Conservation (phyloP, 78 protist genomes). For the Dictyostelium intermedium region DNA sequence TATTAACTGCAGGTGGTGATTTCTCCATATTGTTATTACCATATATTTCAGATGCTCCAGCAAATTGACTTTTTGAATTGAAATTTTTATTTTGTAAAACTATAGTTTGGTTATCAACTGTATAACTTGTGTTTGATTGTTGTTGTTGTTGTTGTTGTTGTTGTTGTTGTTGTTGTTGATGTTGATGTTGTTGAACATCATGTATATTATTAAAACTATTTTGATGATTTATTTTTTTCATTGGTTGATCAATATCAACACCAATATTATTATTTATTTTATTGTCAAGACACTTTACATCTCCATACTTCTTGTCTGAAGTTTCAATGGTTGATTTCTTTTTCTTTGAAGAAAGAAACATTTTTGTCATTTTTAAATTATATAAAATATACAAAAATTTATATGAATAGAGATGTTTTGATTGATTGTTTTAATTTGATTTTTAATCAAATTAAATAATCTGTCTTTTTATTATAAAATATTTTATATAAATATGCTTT, state of each 20-base stretch:
- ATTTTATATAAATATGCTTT: neutral
- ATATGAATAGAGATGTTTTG: neutral
- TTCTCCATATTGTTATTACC: conserved; percentile 24
- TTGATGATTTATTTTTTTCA: neutral
- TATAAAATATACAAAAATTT: neutral
- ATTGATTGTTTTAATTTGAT: neutral
- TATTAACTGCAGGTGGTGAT: neutral
- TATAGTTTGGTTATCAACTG: neutral
- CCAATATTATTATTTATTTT: neutral
- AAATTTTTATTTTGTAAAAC: neutral
- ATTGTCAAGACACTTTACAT: conserved; percentile 5
- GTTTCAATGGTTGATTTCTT: neutral
- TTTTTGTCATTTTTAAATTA: neutral
- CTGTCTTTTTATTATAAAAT: neutral
- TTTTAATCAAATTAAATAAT: neutral
- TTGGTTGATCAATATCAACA: neutral
- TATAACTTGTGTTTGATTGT: neutral
- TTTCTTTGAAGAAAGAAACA: conserved; percentile 15
- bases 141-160: neutral
- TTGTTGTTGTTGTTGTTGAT: neutral
- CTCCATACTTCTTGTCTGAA: conserved; percentile 10
- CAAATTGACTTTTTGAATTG: conserved; percentile 13
- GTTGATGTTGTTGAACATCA: neutral
- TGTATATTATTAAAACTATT: neutral
- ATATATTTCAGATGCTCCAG: conserved; percentile 24